Conservation (phyloP, 345 rosid genomes). For the Triadica sebifera region DNA sequence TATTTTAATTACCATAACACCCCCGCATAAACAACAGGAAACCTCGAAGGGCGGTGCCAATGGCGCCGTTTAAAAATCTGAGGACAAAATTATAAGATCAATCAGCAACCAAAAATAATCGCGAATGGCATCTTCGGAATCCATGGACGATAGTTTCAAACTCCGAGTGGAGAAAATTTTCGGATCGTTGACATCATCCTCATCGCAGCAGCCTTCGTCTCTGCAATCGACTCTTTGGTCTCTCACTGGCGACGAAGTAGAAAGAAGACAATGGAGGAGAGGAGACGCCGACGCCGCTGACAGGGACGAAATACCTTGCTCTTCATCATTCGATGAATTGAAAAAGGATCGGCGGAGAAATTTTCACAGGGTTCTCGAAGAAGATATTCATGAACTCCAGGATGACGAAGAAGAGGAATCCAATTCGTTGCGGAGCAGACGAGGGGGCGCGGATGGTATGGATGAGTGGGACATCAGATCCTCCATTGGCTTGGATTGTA, state of each 20-base stretch:
- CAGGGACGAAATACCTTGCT: constrained; percentile 50
- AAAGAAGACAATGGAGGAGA: constrained; percentile 42
- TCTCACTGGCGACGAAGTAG: constrained; percentile 44
- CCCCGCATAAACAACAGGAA: neutral
- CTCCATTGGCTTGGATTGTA: constrained; percentile 68
- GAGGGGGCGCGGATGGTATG: constrained; percentile 26
- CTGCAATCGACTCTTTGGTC: constrained; percentile 44
- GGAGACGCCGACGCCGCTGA: constrained; percentile 26
- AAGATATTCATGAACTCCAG: constrained; percentile 39
- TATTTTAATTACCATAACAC: neutral
- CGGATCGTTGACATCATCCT: constrained; percentile 53
- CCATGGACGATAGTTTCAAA: constrained; percentile 48
- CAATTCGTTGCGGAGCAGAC: neutral
- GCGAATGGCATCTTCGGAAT: neutral
- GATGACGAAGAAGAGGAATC: constrained; percentile 24
- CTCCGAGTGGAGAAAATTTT: constrained; percentile 52
- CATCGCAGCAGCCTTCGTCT: constrained; percentile 24
- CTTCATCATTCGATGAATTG: constrained; percentile 48
- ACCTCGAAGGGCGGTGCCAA: neutral
- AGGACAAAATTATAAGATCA: too few species aligned
- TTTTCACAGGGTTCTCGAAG: constrained; percentile 18
- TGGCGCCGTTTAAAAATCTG: neutral
- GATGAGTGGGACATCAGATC: constrained; percentile 77
- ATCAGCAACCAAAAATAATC: neutral
- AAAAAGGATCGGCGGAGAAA: constrained; percentile 14